Base-by-base conservation (phyloP, 345 rosid species). In the Brassica rapa region DNA sequence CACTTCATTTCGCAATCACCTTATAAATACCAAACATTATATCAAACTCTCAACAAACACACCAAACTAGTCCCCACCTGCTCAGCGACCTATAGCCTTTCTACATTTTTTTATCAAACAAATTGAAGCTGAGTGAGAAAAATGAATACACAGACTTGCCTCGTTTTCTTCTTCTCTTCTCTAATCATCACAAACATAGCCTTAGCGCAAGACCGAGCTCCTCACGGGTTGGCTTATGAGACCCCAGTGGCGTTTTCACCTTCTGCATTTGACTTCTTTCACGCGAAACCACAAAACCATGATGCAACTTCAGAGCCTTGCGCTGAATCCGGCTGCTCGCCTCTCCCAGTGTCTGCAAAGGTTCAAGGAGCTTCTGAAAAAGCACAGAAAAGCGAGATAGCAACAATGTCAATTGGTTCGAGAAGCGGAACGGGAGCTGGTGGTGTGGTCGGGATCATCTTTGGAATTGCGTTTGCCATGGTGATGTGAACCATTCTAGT, bases 201-300 rank as follows among this genome's bases (percentile, higher is more conserved):
- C 30, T 64, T 41, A 60, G 94, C 89, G 12, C 90, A 93, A 77
- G 94, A 74, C 21, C 86, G 99, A 83, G 97, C 97, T 70, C 99
- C 98, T 70, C 99, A 95, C 66, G 99, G 99, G 1, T 82, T 95
- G 0, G 86, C 75, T 56, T 69, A 87, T 49, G 93, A 90, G 81
- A 87, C 39, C 6, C 99, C 98, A 0, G 35, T 74, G 74, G 92
- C 96, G 1, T 89, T 95, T 68, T 84, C 99, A 9, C 97, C 98
- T 4, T 86, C 94, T 33, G 94, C 98, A 10, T 86, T 85, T 74
- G 89, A 88, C 8, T 95, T 95, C 83, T 95, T 95, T 85, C 92
- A 95, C 69, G 89, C 97, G 1, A 84, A 86, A 69, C 79, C 86
- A n/a, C 83, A 68, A 64, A 77, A 72, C 11, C 71, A 82, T 0